Evolutionary conservation across 345 rosid genomes (phyloP), one percentile per base, ranked within the genome.

Genomic region (Tarenaya hassleriana): DNA sequence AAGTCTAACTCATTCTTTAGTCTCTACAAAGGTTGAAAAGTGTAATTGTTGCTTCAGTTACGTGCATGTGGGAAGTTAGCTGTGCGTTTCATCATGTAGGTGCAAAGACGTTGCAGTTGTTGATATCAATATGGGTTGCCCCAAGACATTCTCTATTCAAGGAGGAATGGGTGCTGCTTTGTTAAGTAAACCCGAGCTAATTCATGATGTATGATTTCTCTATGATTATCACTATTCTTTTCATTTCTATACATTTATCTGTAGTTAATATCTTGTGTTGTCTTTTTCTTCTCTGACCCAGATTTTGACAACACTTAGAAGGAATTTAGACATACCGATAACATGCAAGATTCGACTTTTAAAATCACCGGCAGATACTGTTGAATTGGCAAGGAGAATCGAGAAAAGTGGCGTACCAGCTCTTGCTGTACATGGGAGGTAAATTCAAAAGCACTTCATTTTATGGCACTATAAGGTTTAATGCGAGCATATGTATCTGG

Each of bases 91-190:
- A 11, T 68, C 18, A 2, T 52, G 38, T 56, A 90, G 97, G 73
- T 86, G 88, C 62, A 84, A 82, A 1, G 94, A 90, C 40, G 95
- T 90, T 55, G 83, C 91, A 56, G 75, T 91, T 13, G 67, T 90
- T 41, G 97, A 90, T 72, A 68, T 90, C 61, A 90, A 90, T 60
- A 90, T 90, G 97, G 97, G 97, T 61, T 90, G 96, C 63, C 97
- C 97, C 24, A 90, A 61, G 69, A 77, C 94, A 47, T 90, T 90
- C 73, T 90, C 97, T 52, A 45, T 86, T 51, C 88, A 88, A 52
- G 97, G 96, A 48, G 97, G 97, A 47, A 90, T 90, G 97, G 97
- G 97, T 37, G 94, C 97, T 75, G 97, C 96, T 43, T 70, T 90
- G 37, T 69, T 90, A 71, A 56, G 70, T 49, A 86, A 82, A 61